Evolutionary conservation across 2,329 filamentous ascomycete species (phyloP).

Genomic region (Ceratocystis colombiana): DNA sequence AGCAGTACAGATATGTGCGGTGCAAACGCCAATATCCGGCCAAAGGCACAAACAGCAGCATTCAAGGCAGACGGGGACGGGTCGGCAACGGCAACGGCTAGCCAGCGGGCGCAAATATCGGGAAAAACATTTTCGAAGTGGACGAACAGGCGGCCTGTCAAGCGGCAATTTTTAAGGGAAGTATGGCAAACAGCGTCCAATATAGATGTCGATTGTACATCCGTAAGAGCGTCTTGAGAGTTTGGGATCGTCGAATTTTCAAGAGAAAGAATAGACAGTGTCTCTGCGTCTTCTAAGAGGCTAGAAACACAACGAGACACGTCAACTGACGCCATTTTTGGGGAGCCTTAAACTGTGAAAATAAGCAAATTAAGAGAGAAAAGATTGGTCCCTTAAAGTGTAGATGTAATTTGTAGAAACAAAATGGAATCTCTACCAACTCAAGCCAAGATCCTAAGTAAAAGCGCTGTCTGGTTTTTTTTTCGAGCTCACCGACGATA

Average conservation of each 20-base stretch:
- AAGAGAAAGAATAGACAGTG: slow-evolving; percentile 43
- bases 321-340: slow-evolving; percentile 25
- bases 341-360: background rate
- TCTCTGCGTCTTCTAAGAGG: slow-evolving; percentile 26
- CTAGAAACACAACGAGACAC: slow-evolving; percentile 25
- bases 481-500: slow-evolving; percentile 24
- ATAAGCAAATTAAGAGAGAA: slow-evolving; percentile 4
- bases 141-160: slow-evolving; percentile 63
- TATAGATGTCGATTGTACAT: slow-evolving; percentile 53
- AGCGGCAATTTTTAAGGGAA: slow-evolving; percentile 53
- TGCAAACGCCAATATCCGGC: slow-evolving; percentile 69
- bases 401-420: slow-evolving; percentile 6
- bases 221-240: slow-evolving; percentile 32
- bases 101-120: slow-evolving; percentile 75
- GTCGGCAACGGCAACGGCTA: slow-evolving; percentile 35
- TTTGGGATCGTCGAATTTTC: slow-evolving; percentile 30
- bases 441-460: background rate
- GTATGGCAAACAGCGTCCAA: slow-evolving; percentile 60
- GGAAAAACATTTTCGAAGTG: slow-evolving; percentile 67
- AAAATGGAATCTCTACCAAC: slow-evolving; percentile 22
- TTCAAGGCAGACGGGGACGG: slow-evolving; percentile 33
- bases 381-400: slow-evolving; percentile 5
- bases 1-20: slow-evolving; percentile 68
- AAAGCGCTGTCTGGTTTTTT: slow-evolving; percentile 19
- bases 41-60: slow-evolving; percentile 57